A percentile compares a stretch with the other conserved stretches of the same genome.
Evolutionary conservation across 2,329 filamentous ascomycete genomes (phyloP).

Genomic region (Coleophoma eucalyptorum): DNA sequence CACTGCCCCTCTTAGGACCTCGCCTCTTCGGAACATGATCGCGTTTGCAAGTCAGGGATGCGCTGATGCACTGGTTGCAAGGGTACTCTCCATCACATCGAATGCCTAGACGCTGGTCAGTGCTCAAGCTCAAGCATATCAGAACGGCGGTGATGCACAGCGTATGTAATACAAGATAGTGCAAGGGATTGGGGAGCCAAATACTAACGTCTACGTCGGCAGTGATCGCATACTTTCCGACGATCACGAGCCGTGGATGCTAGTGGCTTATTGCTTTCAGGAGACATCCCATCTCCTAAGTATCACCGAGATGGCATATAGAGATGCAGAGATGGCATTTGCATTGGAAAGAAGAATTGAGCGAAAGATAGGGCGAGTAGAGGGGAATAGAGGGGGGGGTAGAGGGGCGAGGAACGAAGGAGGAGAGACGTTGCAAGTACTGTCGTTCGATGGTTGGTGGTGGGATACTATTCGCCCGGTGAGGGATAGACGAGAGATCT

Average conservation of each 20-base stretch:
- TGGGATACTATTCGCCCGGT: too few species aligned
- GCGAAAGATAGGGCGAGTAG: conserved; percentile 19
- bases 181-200: conserved; percentile 2
- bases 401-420: neutral
- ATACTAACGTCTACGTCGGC: conserved; percentile 37
- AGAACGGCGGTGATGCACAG: conserved; percentile 7
- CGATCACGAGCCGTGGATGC: conserved; percentile 5
- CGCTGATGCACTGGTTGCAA: conserved; percentile 57
- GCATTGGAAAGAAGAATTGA: conserved; percentile 9
- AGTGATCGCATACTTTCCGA: conserved; percentile 42
- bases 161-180: conserved; percentile 3
- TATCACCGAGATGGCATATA: conserved; percentile 11
- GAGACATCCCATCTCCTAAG: conserved; percentile 19
- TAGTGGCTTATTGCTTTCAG: conserved; percentile 17
- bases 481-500: too few species aligned
- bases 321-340: conserved; percentile 1
- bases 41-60: conserved; percentile 58
- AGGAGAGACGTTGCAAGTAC: too few species aligned
- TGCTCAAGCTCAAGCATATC: conserved; percentile 10
- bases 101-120: conserved; percentile 31
- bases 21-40: conserved; percentile 63
- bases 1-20: conserved; percentile 58
- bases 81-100: conserved; percentile 43
- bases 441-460: too few species aligned
- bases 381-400: neutral